Conservation (phyloP, 2,329 filamentous ascomycete genomes). For the Epichloe scottii region DNA sequence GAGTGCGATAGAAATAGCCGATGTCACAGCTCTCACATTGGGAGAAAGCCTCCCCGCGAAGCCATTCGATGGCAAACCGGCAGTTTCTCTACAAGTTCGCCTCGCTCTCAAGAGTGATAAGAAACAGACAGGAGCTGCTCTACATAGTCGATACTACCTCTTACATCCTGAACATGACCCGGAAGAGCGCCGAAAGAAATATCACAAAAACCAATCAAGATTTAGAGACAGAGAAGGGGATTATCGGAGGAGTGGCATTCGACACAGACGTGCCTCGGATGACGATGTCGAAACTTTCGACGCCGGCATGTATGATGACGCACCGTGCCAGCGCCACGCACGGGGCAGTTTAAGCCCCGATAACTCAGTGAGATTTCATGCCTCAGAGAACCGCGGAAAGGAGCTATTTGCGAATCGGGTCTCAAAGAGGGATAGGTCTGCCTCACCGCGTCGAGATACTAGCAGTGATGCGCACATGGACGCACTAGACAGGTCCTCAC, state of each 20-base stretch:
- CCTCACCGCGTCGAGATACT: constrained; percentile 34
- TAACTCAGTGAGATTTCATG: constrained; percentile 17
- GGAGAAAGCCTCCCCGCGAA: constrained; percentile 60
- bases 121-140: constrained; percentile 67
- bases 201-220: constrained; percentile 43
- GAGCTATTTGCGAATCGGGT: constrained; percentile 48
- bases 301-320: constrained; percentile 75
- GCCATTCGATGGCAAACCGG: constrained; percentile 51
- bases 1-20: constrained; percentile 36
- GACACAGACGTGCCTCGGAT: constrained; percentile 27
- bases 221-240: constrained; percentile 47
- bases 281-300: constrained; percentile 49
- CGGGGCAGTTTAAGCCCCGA: constrained; percentile 14
- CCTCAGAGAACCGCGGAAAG: constrained; percentile 34
- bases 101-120: constrained; percentile 63
- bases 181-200: constrained; percentile 52
- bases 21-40: constrained; percentile 41
- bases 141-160: constrained; percentile 82
- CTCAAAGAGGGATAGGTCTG: constrained; percentile 33
- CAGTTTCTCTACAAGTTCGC: constrained; percentile 58
- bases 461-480: constrained; percentile 30
- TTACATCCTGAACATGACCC: constrained; percentile 83
- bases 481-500: constrained; percentile 17
- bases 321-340: constrained; percentile 20
- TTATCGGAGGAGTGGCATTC: constrained; percentile 17